Evolutionary conservation across 192 early-diverging fungal species (phyloP).

Genomic region (Coemansia biformis): DNA sequence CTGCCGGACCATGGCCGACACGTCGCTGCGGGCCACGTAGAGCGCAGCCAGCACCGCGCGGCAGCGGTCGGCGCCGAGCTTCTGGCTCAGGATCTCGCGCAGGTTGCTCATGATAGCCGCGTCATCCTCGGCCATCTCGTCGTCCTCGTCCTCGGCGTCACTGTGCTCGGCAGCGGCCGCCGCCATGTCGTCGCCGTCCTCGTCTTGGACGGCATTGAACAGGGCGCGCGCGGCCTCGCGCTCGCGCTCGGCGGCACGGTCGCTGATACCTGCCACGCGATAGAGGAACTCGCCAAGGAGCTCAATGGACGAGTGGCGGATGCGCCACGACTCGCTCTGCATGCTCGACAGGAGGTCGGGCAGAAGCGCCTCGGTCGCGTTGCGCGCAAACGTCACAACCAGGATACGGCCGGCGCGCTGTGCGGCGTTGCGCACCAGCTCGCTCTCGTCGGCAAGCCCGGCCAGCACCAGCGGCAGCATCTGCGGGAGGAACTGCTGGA

Average conservation of each 20-base stretch:
- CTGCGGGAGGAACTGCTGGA: conserved; percentile 82
- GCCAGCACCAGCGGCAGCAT: conserved; percentile 84
- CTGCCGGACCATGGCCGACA: conserved; percentile 77
- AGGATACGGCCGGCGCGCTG: conserved; percentile 90
- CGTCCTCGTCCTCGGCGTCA: conserved; percentile 15
- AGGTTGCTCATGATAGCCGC: conserved; percentile 30
- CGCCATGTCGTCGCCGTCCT: no score
- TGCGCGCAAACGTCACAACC: conserved; percentile 82
- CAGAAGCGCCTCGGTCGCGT: conserved; percentile 81
- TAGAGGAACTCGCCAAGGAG: conserved; percentile 92
- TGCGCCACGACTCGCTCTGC: conserved; percentile 93
- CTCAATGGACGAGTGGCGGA: conserved; percentile 89
- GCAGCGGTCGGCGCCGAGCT: conserved; percentile 83
- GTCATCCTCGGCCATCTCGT: conserved; percentile 19
- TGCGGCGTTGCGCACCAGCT: conserved; percentile 87
- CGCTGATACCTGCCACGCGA: conserved; percentile 80
- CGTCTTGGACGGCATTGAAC: conserved; percentile 2
- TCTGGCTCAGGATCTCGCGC: conserved; percentile 56
- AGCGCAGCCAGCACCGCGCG: conserved; percentile 80
- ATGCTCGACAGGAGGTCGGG: conserved; percentile 86
- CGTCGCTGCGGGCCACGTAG: conserved; percentile 89
- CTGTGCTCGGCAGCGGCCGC: no score
- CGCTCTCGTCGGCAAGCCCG: conserved; percentile 93
- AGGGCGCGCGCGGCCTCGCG: conserved; percentile 40
- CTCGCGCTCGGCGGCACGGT: conserved; percentile 54